These are phyloP conservation scores for Penicillium occitanis DNA, from an alignment of 2,329 filamentous ascomycete genomes.

Conservation along the genomic window DNA sequence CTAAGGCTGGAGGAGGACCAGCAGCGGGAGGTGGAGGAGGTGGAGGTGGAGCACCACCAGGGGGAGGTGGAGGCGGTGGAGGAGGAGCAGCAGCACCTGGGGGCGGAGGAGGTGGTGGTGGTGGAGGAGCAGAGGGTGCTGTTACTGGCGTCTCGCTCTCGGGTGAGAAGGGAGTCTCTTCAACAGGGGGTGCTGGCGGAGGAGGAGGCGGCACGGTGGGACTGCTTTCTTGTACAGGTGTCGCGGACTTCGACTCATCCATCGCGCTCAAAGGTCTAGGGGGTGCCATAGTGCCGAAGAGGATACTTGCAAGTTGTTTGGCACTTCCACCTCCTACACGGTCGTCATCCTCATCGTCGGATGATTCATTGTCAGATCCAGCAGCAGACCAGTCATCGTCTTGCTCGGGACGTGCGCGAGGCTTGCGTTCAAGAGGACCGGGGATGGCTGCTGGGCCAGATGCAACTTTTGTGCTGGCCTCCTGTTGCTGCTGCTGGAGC, in stretches of 20 bases:
- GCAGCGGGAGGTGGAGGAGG: constrained; percentile 42
- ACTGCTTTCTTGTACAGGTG: constrained; percentile 50
- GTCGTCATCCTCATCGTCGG: constrained; percentile 72
- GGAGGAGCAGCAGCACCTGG: constrained; percentile 36
- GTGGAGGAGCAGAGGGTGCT: constrained; percentile 33
- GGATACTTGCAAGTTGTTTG: constrained; percentile 86
- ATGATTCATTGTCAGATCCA: constrained; percentile 73
- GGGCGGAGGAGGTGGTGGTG: constrained; percentile 50
- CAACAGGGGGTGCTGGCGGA: constrained; percentile 31
- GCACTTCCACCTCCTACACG: constrained; percentile 77
- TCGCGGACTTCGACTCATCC: constrained; percentile 58
- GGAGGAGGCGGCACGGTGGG: constrained; percentile 35
- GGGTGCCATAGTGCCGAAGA: constrained; percentile 96
- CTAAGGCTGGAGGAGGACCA: constrained; percentile 36
- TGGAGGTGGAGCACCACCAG: constrained; percentile 26
- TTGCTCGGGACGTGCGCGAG: constrained; percentile 56
- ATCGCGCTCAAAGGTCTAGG: constrained; percentile 83
- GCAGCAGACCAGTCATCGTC: constrained; percentile 75
- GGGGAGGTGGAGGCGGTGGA: constrained; percentile 32
- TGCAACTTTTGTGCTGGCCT: constrained; percentile 52
- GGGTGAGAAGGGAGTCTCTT: constrained; percentile 30
- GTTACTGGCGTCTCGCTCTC: constrained; percentile 26
- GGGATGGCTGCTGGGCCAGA: constrained; percentile 48
- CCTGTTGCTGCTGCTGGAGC: constrained; percentile 56
- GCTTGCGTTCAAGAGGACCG: constrained; percentile 49